These are phyloP conservation scores for Podospora pseudocomata DNA, from an alignment of 495 filamentous ascomycete genomes.

Conservation along the genomic window DNA sequence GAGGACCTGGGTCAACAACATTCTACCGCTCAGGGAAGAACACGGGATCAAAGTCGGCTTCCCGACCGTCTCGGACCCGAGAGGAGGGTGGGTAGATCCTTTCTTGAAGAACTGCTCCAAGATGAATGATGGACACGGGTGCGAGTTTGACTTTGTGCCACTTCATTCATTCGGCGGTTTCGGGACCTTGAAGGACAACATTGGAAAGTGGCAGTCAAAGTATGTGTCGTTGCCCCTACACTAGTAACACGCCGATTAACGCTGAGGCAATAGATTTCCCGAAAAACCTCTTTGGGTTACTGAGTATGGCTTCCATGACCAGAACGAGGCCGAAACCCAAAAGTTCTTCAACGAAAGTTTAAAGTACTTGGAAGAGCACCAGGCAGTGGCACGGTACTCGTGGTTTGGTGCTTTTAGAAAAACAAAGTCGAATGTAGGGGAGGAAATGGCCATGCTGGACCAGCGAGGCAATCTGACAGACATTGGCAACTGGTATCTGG, in stretches of 20 bases:
- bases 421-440: slow-evolving; percentile 55
- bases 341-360: slow-evolving; percentile 53
- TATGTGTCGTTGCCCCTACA: slow-evolving; percentile 11
- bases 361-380: slow-evolving; percentile 49
- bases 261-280: slow-evolving; percentile 32
- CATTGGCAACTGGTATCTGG: slow-evolving; percentile 60
- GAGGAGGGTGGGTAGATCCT: slow-evolving; percentile 50
- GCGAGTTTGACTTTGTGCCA: slow-evolving; percentile 60
- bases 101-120: slow-evolving; percentile 48
- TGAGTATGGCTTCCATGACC: slow-evolving; percentile 50
- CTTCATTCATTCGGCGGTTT: slow-evolving; percentile 66
- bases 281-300: slow-evolving; percentile 56
- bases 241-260: background rate
- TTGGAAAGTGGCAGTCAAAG: slow-evolving; percentile 29
- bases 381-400: slow-evolving; percentile 52
- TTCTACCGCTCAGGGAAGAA: slow-evolving; percentile 52
- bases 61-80: slow-evolving; percentile 48
- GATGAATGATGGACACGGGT: slow-evolving; percentile 29
- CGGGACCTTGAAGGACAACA: slow-evolving; percentile 45
- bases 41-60: slow-evolving; percentile 50
- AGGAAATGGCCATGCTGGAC: slow-evolving; percentile 53
- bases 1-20: slow-evolving; percentile 51
- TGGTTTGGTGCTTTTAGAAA: slow-evolving; percentile 63
- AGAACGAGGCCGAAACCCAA: slow-evolving; percentile 46
- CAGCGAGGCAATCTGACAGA: slow-evolving; percentile 53